These are phyloP conservation scores for Crassisporium funariophilum DNA, from an alignment of 768 basidiomycete genomes.

Conservation along the genomic window DNA sequence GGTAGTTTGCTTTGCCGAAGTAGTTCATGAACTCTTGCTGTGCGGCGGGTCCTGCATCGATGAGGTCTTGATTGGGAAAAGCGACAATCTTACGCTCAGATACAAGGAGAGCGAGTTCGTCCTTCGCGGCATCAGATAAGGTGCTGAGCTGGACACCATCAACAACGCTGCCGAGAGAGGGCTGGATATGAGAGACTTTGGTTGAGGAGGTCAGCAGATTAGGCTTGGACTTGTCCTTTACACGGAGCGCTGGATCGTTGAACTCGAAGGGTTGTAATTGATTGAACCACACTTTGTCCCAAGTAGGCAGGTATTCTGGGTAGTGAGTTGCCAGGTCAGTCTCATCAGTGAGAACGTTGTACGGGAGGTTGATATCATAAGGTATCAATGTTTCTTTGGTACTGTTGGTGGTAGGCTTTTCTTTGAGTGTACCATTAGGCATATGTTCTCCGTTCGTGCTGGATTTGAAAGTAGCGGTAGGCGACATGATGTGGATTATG, in stretches of 20 bases:
- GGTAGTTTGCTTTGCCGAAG: conserved; percentile 14
- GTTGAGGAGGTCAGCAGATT: conserved; percentile 2
- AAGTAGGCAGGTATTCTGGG: conserved; percentile 9
- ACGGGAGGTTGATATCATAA: conserved; percentile 15
- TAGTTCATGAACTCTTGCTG: conserved; percentile 15
- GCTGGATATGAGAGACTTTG: conserved; percentile 5
- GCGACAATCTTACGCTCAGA: conserved; percentile 13
- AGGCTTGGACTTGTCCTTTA: conserved; percentile 9
- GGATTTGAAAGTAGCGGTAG: too few relatives aligned
- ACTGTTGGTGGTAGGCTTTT: neutral
- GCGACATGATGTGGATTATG: too few relatives aligned
- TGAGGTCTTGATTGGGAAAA: conserved; percentile 13
- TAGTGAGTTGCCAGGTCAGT: conserved; percentile 5
- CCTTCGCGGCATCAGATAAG: conserved; percentile 4
- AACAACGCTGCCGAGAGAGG: conserved; percentile 8
- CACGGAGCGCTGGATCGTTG: conserved; percentile 10
- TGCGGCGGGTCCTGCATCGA: conserved; percentile 6
- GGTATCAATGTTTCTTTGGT: neutral
- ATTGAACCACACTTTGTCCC: conserved; percentile 12
- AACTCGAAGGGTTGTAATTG: conserved; percentile 11
- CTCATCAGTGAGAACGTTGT: conserved; percentile 3
- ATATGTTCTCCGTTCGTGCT: too few relatives aligned
- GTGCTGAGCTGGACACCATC: conserved; percentile 4
- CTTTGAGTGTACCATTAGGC: too few relatives aligned
- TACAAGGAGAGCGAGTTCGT: conserved; percentile 14